A percentile compares a stretch with the other conserved stretches of the same genome.
These are phyloP conservation scores for Dactylellina leptospora DNA, from an alignment of 2,329 filamentous ascomycete genomes.

Conservation along the genomic window DNA sequence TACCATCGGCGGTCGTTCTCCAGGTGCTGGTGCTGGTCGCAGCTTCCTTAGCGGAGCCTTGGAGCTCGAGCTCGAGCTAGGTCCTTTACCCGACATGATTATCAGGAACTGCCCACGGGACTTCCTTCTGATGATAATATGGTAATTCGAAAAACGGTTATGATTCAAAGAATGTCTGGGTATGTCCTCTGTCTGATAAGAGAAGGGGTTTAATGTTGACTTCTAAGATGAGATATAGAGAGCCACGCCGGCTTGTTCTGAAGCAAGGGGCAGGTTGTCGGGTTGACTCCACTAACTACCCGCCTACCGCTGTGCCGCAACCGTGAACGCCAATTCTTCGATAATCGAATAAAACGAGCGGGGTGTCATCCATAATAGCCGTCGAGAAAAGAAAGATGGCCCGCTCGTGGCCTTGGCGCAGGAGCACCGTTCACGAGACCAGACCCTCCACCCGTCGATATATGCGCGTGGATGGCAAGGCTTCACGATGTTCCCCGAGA, in stretches of 20 bases:
- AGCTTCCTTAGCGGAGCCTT: slow-evolving; percentile 31
- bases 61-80: slow-evolving; percentile 21
- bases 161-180: too few species aligned
- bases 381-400: slow-evolving; percentile 5
- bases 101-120: too few species aligned
- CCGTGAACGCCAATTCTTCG: background rate
- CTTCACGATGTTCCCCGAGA: background rate
- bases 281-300: background rate
- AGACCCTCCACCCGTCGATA: background rate
- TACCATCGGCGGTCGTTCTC: slow-evolving; percentile 34
- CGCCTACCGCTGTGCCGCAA: slow-evolving; percentile 10
- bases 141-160: too few species aligned
- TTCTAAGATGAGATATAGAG: too few species aligned
- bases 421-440: slow-evolving; percentile 15
- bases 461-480: slow-evolving; percentile 19
- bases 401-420: slow-evolving; percentile 28
- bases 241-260: too few species aligned
- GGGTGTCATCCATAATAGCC: background rate
- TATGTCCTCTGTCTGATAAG: too few species aligned
- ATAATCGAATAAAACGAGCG: background rate
- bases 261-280: slow-evolving; percentile 5
- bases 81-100: slow-evolving; percentile 36
- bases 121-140: too few species aligned
- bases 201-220: background rate
- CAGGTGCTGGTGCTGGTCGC: slow-evolving; percentile 28